phyloP scores from a whole-genome alignment of 495 filamentous ascomycete genomes.

The Hamigera avellanea region DNA sequence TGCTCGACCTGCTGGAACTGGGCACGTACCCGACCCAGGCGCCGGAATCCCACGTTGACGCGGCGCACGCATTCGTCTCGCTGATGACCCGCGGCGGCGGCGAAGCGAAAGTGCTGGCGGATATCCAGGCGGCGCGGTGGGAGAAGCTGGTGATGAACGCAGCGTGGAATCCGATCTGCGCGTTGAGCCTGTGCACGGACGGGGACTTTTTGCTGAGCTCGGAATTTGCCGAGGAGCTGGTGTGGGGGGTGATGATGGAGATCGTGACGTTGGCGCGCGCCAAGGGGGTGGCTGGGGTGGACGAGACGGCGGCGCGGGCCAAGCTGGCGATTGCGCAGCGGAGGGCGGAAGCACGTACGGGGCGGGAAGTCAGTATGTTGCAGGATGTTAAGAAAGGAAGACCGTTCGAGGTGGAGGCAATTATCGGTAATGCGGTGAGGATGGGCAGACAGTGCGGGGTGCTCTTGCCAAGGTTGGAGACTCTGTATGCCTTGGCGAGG shows the following conservation, averaged over 20 bases:
- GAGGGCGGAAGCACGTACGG: slow-evolving; percentile 18
- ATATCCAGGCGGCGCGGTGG: slow-evolving; percentile 42
- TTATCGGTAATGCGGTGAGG: slow-evolving; percentile 38
- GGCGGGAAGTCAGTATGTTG: slow-evolving; percentile 35
- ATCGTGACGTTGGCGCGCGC: slow-evolving; percentile 31
- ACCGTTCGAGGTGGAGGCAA: slow-evolving; percentile 39
- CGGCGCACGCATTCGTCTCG: slow-evolving; percentile 21
- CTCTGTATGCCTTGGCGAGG: slow-evolving; percentile 9
- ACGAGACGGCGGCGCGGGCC: slow-evolving; percentile 20
- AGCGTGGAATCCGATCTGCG: slow-evolving; percentile 41
- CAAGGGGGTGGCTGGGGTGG: slow-evolving; percentile 27
- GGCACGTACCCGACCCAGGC: slow-evolving; percentile 33
- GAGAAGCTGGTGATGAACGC: slow-evolving; percentile 39
- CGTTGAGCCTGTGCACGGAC: slow-evolving; percentile 33
- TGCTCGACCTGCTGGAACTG: slow-evolving; percentile 29
- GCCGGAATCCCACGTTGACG: slow-evolving; percentile 10
- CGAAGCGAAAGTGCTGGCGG: slow-evolving; percentile 24
- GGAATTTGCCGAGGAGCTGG: slow-evolving; percentile 17
- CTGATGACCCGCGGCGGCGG: slow-evolving; percentile 26
- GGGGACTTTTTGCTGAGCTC: slow-evolving; percentile 27
- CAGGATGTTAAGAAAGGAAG: slow-evolving; percentile 27
- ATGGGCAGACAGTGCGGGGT: slow-evolving; percentile 29
- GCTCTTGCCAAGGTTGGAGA: slow-evolving; percentile 28
- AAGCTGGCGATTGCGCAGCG: slow-evolving; percentile 23
- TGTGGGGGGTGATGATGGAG: slow-evolving; percentile 38